Evolutionary conservation across 306 rosid genomes (phyloP).

Genomic region (Quercus ilex): DNA sequence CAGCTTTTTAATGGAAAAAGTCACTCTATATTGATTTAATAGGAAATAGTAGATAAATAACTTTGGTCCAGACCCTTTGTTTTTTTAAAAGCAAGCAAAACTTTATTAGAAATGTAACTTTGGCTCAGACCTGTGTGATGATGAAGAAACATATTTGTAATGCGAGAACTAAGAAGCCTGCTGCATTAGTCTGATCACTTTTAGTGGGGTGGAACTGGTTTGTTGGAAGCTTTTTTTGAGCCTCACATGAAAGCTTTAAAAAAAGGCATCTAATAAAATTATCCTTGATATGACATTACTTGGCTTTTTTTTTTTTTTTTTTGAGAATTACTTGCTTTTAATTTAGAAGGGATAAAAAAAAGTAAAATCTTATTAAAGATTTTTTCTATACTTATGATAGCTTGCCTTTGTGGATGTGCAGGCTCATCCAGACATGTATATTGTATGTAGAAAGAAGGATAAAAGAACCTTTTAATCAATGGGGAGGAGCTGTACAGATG

Average conservation of each 20-base stretch:
- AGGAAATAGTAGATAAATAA: too few relatives aligned
- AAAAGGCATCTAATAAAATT: neutral
- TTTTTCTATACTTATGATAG: neutral
- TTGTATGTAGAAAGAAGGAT: neutral
- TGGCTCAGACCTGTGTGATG: neutral
- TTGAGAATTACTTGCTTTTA: too few relatives aligned
- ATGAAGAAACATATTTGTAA: neutral
- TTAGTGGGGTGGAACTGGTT: neutral
- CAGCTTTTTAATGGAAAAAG: too few relatives aligned
- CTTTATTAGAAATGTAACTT: too few relatives aligned
- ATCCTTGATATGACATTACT: neutral
- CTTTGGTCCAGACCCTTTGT: neutral
- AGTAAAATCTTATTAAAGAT: neutral
- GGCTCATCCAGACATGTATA: constrained; percentile 27
- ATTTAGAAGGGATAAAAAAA: neutral
- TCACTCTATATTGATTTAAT: too few relatives aligned
- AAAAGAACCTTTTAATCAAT: constrained; percentile 1
- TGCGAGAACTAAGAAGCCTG: neutral
- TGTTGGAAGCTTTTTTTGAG: neutral
- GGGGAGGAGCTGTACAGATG: constrained; percentile 30
- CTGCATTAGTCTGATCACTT: neutral
- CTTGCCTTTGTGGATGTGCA: constrained; percentile 12
- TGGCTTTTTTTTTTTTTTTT: too few relatives aligned
- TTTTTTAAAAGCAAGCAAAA: too few relatives aligned
- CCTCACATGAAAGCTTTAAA: neutral